Evolutionary conservation across 1,284 basidiomycete species (phyloP), one percentile per base, ranked within the genome.

Genomic region (Pascua sp.): DNA sequence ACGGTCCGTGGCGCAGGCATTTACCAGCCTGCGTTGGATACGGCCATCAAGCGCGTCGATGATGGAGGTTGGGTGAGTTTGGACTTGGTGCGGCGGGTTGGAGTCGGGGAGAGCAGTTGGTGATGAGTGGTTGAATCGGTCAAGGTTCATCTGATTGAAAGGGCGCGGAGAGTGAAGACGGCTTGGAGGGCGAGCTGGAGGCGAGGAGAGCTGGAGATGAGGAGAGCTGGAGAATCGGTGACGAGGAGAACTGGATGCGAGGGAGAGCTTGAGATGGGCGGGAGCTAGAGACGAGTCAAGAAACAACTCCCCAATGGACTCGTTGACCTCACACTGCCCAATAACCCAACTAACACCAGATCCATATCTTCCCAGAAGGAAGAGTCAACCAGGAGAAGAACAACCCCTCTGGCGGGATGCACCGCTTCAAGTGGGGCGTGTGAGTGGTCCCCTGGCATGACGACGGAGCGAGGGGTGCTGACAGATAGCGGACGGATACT

Each of bases 351-450:
- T 47, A 15, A 24, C 42, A 37, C 16, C 11, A 94, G 92, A 81
- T 97, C 11, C 95, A 98, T 71, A 81, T 98, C 44, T 98, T 94
- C 66, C 86, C 91, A 0, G 96, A 98, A 76, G 94, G 95, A 18
- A 90, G 88, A 65, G 86, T 98, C 47, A 89, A 91, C 69, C 93
- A 92, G 71, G 81, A 85, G 32, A 70, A 80, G 18, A 77, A 81
- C 10, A 85, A 88, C 68, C 79, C 80, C 2, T 66, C 77, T 15
- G 77, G 81, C 10, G 78, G 80, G 44, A 73, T 98, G 59, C 81
- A 87, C 8, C 81, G 90, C 47, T 98, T 98, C 78, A 96, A 96
- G 80, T 98, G 95, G 96, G 96, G 95, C 56, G 81, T 97, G 86
- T 91, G 73, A 74, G 89, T 88, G 32, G 39, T 65, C 39, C 36